Conservation (phyloP, 176 grass and related monocot species). For the Aegilops umbellulata region DNA sequence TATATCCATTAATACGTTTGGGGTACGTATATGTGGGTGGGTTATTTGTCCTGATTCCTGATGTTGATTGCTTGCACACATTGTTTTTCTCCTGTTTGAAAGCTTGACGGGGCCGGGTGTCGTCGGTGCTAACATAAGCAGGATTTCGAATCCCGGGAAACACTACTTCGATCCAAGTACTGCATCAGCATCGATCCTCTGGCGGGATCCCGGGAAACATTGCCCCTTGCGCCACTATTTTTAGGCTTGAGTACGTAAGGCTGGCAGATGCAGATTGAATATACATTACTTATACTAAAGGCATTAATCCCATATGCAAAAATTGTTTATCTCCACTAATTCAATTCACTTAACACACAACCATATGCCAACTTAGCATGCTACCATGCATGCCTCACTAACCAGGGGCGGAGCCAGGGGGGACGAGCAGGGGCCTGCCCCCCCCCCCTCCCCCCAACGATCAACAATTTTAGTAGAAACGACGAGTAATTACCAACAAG, state of each 20-base stretch:
- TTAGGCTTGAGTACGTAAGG: not conserved
- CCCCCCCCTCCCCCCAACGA: too few species aligned
- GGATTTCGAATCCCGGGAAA: not conserved
- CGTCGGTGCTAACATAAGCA: conserved; percentile 21
- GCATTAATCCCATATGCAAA: too few species aligned
- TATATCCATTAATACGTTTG: too few species aligned
- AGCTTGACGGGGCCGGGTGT: not conserved
- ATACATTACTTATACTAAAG: too few species aligned
- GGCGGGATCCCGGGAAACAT: not conserved
- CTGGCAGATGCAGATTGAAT: not conserved
- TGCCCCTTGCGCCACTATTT: not conserved
- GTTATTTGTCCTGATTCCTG: not conserved
- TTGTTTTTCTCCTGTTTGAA: not conserved
- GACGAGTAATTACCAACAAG: too few species aligned
- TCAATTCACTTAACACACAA: too few species aligned
- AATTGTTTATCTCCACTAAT: too few species aligned
- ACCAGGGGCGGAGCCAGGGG: too few species aligned
- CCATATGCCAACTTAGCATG: too few species aligned
- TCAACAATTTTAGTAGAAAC: too few species aligned
- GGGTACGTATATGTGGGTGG: not conserved
- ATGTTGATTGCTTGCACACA: not conserved
- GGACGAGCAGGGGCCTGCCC: too few species aligned
- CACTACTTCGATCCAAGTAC: not conserved
- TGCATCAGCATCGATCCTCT: not conserved
- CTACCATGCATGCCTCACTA: too few species aligned